Conservation (phyloP, 1,284 basidiomycete genomes). For the Moesziomyces sp. region DNA sequence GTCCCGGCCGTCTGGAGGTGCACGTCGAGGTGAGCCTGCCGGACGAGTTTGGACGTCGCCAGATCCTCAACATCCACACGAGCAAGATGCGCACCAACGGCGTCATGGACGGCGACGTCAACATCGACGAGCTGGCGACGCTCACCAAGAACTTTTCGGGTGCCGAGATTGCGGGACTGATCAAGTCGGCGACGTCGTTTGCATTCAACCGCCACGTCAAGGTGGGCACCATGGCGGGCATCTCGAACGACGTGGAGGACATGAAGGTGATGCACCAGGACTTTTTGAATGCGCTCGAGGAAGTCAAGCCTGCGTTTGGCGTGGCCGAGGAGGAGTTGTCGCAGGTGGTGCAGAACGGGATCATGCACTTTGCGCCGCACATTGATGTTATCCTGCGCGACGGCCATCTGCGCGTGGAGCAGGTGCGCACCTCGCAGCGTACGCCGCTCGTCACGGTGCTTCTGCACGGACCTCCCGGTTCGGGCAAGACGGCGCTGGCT, state of each 20-base stretch:
- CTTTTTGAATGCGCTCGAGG: slow-evolving; percentile 90
- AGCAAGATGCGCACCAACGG: slow-evolving; percentile 90
- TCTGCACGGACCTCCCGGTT: slow-evolving; percentile 85
- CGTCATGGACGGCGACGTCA: slow-evolving; percentile 89
- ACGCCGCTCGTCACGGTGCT: slow-evolving; percentile 93
- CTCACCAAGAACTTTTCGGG: slow-evolving; percentile 97
- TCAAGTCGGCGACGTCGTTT: slow-evolving; percentile 98
- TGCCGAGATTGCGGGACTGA: slow-evolving; percentile 93
- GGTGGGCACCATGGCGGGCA: slow-evolving; percentile 94
- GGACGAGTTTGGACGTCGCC: slow-evolving; percentile 89
- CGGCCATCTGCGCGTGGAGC: slow-evolving; percentile 92
- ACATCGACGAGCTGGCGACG: slow-evolving; percentile 83
- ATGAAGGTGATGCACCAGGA: slow-evolving; percentile 87
- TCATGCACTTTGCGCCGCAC: slow-evolving; percentile 84
- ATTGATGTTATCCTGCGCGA: slow-evolving; percentile 83
- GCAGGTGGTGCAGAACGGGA: slow-evolving; percentile 94
- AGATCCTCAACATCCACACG: slow-evolving; percentile 97
- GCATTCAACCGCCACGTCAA: slow-evolving; percentile 98
- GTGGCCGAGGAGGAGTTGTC: slow-evolving; percentile 95
- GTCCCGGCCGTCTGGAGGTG: slow-evolving; percentile 98
- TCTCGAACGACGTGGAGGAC: slow-evolving; percentile 93
- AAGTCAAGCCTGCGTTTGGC: slow-evolving; percentile 97
- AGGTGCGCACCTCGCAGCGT: slow-evolving; percentile 87
- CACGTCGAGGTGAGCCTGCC: slow-evolving; percentile 99
- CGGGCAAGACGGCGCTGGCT: slow-evolving; percentile 94